Conservation (phyloP, 202 grass and related monocot genomes). For the Bolboschoenoplectus hybrid region DNA sequence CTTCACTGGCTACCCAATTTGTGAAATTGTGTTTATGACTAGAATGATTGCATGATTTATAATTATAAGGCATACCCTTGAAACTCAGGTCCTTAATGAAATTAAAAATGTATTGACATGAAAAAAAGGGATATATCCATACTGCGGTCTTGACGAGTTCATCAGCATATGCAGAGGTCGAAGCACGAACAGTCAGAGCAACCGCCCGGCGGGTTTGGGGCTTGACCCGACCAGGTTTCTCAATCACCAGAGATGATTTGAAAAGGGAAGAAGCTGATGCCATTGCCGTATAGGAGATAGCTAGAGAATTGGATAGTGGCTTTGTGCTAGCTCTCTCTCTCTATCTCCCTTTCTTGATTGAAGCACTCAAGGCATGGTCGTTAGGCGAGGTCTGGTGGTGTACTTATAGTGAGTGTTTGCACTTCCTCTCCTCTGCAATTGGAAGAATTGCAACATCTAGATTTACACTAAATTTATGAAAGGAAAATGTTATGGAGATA, state of each 20-base stretch:
- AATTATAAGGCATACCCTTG: too few species aligned
- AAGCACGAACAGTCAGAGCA: conserved; percentile 41
- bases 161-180: conserved; percentile 48
- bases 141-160: conserved; percentile 77
- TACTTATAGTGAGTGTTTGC: conserved; percentile 8
- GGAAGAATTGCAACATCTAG: not conserved
- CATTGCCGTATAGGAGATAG: conserved; percentile 45
- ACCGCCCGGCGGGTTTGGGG: not conserved
- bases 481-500: too few species aligned
- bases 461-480: too few species aligned
- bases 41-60: not conserved
- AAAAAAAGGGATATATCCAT: not conserved
- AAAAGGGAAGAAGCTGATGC: conserved; percentile 57
- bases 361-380: conserved; percentile 29
- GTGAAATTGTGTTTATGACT: not conserved
- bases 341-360: conserved; percentile 39
- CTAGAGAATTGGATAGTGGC: conserved; percentile 1
- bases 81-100: not conserved
- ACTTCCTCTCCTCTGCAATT: conserved; percentile 6
- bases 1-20: not conserved
- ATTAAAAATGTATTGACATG: not conserved
- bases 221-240: conserved; percentile 53
- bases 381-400: not conserved
- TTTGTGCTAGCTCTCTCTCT: not conserved
- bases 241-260: conserved; percentile 74